Evolutionary conservation across 2,329 filamentous ascomycete species (phyloP).

Genomic region (Neonectria faginata): DNA sequence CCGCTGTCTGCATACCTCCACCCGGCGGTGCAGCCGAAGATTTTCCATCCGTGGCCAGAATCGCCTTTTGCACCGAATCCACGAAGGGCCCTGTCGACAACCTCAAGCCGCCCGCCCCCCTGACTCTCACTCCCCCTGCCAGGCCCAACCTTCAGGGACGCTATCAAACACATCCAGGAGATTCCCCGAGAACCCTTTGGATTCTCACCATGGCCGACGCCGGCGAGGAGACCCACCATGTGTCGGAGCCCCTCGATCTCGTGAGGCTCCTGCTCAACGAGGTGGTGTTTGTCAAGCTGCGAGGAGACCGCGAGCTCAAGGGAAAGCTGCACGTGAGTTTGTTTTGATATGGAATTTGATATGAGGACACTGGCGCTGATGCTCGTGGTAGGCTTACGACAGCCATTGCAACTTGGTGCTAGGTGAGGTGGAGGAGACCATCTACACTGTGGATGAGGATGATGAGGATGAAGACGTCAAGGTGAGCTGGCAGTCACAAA

Average conservation of each 20-base stretch:
- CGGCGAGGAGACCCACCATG: conserved; percentile 77
- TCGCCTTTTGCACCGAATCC: conserved; percentile 40
- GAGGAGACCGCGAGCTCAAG: conserved; percentile 95
- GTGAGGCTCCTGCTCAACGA: conserved; percentile 96
- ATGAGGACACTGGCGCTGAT: conserved; percentile 23
- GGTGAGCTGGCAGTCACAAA: conserved; percentile 57
- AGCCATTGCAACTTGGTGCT: conserved; percentile 98
- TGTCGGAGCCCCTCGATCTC: conserved; percentile 93
- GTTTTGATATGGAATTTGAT: neutral
- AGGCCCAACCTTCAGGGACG: conserved; percentile 25
- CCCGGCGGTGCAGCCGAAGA: conserved; percentile 36
- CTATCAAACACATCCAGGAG: conserved; percentile 17
- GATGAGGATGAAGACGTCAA: conserved; percentile 84
- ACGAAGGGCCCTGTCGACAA: conserved; percentile 35
- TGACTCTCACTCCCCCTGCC: conserved; percentile 19
- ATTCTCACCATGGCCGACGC: conserved; percentile 79
- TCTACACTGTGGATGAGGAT: conserved; percentile 93
- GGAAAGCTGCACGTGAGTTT: conserved; percentile 87
- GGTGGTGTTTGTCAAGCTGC: conserved; percentile 95
- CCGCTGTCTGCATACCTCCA: conserved; percentile 24
- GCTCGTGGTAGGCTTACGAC: conserved; percentile 84
- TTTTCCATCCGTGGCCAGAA: conserved; percentile 38
- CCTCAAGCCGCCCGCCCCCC: conserved; percentile 23
- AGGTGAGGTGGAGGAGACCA: conserved; percentile 96
- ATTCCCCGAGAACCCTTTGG: conserved; percentile 5